A percentile compares a stretch with the other conserved stretches of the same genome.
phyloP scores from a whole-genome alignment of 1,284 basidiomycete genomes.

The Phellopilus nigrolimitatus region DNA sequence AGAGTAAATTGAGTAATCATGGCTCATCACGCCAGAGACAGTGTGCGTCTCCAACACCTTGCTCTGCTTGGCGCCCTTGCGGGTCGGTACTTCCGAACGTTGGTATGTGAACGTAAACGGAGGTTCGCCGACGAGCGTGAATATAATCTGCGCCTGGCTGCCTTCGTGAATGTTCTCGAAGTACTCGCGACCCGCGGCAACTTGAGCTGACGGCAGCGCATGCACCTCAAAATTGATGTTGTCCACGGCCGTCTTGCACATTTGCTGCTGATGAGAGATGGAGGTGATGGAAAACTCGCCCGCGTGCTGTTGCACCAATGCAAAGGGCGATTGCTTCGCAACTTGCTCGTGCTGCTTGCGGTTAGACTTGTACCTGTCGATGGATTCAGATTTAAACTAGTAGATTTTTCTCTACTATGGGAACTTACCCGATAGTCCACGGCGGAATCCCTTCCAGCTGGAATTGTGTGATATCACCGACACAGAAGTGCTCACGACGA shows the following conservation, averaged over 20 bases:
- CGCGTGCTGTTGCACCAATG: constrained; percentile 72
- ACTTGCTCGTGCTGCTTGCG: constrained; percentile 72
- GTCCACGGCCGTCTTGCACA: constrained; percentile 79
- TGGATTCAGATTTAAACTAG: constrained; percentile 8
- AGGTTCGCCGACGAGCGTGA: constrained; percentile 84
- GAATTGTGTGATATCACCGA: constrained; percentile 89
- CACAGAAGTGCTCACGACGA: constrained; percentile 78
- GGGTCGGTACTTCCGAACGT: constrained; percentile 59
- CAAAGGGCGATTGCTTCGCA: constrained; percentile 77
- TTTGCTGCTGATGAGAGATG: constrained; percentile 87
- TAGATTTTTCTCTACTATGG: not conserved
- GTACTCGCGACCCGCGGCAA: constrained; percentile 78
- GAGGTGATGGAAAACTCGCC: constrained; percentile 82
- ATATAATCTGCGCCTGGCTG: constrained; percentile 90
- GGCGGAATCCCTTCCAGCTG: constrained; percentile 93
- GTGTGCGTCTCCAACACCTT: constrained; percentile 87
- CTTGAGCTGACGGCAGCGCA: constrained; percentile 80
- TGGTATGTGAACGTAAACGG: constrained; percentile 96
- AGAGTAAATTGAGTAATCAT: constrained; percentile 85
- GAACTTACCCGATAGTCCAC: constrained; percentile 83
- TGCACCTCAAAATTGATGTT: constrained; percentile 78
- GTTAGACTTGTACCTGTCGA: constrained; percentile 73
- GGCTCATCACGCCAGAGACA: constrained; percentile 71
- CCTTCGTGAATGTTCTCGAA: constrained; percentile 88
- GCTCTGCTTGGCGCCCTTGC: constrained; percentile 59